Percentiles rank a stretch among this genome's conserved stretches.
phyloP scores from a whole-genome alignment of 495 filamentous ascomycete species.

The Hypoxylon fragiforme region DNA sequence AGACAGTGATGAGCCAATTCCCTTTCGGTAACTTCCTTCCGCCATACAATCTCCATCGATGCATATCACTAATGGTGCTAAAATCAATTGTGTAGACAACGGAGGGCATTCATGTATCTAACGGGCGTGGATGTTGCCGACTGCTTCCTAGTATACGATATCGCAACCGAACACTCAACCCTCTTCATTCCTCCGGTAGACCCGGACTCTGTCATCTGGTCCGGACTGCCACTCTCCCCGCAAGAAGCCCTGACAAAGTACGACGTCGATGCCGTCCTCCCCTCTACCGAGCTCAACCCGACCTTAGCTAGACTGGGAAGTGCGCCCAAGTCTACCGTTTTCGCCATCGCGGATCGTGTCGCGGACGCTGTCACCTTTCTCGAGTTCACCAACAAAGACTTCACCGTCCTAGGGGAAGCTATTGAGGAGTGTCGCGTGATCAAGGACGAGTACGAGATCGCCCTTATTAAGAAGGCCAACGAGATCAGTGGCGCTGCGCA shows the following conservation, averaged over 20 bases:
- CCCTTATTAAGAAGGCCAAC: slow-evolving; percentile 81
- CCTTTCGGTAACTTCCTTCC: slow-evolving; percentile 65
- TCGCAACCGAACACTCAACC: slow-evolving; percentile 69
- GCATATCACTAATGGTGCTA: slow-evolving; percentile 16
- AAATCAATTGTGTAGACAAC: slow-evolving; percentile 61
- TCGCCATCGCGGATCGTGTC: slow-evolving; percentile 72
- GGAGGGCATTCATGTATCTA: slow-evolving; percentile 93
- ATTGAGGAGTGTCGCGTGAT: slow-evolving; percentile 78
- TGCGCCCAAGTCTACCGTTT: slow-evolving; percentile 58
- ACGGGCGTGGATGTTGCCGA: slow-evolving; percentile 85
- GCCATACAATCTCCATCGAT: no score
- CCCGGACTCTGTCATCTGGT: slow-evolving; percentile 93
- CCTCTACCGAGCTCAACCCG: slow-evolving; percentile 70
- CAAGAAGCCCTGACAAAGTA: slow-evolving; percentile 75
- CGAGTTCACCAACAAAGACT: slow-evolving; percentile 64
- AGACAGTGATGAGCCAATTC: slow-evolving; percentile 78
- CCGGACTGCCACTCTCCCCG: slow-evolving; percentile 76
- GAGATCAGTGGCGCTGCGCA: slow-evolving; percentile 77
- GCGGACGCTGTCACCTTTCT: slow-evolving; percentile 66
- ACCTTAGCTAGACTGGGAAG: slow-evolving; percentile 55
- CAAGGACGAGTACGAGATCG: slow-evolving; percentile 85
- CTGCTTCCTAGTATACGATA: slow-evolving; percentile 79
- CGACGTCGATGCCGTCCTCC: slow-evolving; percentile 79
- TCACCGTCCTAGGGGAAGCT: slow-evolving; percentile 65
- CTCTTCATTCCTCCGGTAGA: slow-evolving; percentile 92